phyloP scores from a whole-genome alignment of 176 grass and related monocot genomes.

The Ananas comosus region DNA sequence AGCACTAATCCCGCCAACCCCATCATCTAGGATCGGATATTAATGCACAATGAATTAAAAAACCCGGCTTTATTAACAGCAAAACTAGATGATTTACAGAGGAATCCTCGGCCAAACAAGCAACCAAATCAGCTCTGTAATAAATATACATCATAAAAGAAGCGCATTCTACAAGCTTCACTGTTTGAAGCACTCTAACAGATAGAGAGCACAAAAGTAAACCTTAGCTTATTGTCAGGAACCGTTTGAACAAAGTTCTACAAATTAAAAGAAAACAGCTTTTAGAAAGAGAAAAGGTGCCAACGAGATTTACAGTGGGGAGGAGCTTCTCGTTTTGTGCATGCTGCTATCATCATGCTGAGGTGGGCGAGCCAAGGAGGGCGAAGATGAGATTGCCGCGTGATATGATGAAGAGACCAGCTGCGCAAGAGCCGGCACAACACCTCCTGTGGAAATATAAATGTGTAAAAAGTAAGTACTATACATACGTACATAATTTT shows the following conservation, averaged over 20 bases:
- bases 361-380: constrained; percentile 8
- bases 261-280: background rate
- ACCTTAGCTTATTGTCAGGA: background rate
- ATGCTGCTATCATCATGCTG: constrained; percentile 10
- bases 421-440: constrained; percentile 72
- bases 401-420: constrained; percentile 67
- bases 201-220: background rate
- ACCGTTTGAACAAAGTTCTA: background rate
- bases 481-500: no score
- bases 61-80: no score
- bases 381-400: constrained; percentile 31
- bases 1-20: no score
- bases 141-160: no score
- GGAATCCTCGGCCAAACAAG: no score
- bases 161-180: no score
- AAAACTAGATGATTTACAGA: no score
- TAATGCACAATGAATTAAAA: no score
- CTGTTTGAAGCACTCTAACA: background rate
- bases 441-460: constrained; percentile 41
- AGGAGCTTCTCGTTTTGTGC: constrained; percentile 10
- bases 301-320: background rate
- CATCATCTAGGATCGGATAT: no score
- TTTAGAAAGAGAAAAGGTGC: background rate
- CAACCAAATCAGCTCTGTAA: no score
- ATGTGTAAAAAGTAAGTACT: background rate